Percentiles rank a stretch among this genome's conserved stretches.
These are phyloP conservation scores for Alternaria arbusti DNA, from an alignment of 2,329 filamentous ascomycete genomes.

Conservation along the genomic window DNA sequence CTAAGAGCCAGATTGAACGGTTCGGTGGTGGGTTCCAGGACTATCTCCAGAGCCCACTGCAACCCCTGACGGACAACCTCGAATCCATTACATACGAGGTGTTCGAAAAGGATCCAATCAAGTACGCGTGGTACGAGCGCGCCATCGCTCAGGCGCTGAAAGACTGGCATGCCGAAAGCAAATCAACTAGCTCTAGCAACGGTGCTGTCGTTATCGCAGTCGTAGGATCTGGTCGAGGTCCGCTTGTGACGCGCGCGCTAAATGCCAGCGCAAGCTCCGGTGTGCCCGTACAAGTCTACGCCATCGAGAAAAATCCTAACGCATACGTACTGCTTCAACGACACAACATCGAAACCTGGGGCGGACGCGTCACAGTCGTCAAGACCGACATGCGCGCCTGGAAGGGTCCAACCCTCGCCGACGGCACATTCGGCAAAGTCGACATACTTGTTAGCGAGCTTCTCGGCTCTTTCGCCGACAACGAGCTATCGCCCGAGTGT, in stretches of 20 bases:
- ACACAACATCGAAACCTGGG: slow-evolving; percentile 83
- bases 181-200: slow-evolving; percentile 74
- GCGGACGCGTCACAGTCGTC: slow-evolving; percentile 79
- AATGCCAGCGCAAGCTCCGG: slow-evolving; percentile 78
- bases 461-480: slow-evolving; percentile 93
- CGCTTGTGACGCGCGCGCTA: slow-evolving; percentile 85
- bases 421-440: slow-evolving; percentile 68
- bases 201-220: slow-evolving; percentile 85
- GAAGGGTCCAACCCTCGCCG: slow-evolving; percentile 74
- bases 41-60: slow-evolving; percentile 92
- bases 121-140: slow-evolving; percentile 93
- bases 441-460: slow-evolving; percentile 96
- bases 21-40: slow-evolving; percentile 83
- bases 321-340: slow-evolving; percentile 91
- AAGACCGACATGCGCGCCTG: slow-evolving; percentile 98
- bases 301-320: slow-evolving; percentile 97
- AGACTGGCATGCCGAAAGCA: slow-evolving; percentile 76
- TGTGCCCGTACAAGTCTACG: slow-evolving; percentile 84
- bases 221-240: slow-evolving; percentile 90
- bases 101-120: slow-evolving; percentile 97
- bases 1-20: slow-evolving; percentile 66
- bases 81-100: slow-evolving; percentile 98
- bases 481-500: slow-evolving; percentile 95
- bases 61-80: slow-evolving; percentile 93
- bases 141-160: slow-evolving; percentile 80